Evolutionary conservation across 2,329 filamentous ascomycete genomes (phyloP).

Genomic region (Fusarium avenaceum): DNA sequence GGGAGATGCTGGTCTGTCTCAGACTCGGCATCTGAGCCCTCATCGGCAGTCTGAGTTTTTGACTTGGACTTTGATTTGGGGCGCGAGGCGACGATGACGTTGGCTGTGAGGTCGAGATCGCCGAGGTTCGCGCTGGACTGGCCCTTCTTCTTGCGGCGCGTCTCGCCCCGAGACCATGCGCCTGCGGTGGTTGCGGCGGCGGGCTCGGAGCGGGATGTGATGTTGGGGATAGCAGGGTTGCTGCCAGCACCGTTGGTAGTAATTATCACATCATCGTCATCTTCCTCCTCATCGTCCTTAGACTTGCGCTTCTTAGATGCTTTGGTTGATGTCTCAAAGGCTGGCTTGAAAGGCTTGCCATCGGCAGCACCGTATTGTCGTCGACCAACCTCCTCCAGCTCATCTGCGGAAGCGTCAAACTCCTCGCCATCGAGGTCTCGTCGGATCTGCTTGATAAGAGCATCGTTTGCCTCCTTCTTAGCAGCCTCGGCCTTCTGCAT

Average conservation of each 20-base stretch:
- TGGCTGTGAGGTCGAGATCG: conserved; percentile 59
- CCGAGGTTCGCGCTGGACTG: conserved; percentile 48
- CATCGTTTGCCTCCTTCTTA: conserved; percentile 84
- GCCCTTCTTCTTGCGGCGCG: conserved; percentile 58
- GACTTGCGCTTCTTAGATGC: conserved; percentile 50
- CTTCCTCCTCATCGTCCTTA: conserved; percentile 42
- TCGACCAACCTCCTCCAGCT: conserved; percentile 74
- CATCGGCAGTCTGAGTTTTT: conserved; percentile 47
- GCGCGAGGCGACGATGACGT: conserved; percentile 51
- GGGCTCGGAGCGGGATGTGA: conserved; percentile 36
- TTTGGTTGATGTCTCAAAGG: conserved; percentile 50
- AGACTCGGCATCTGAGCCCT: conserved; percentile 54
- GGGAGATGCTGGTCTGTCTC: conserved; percentile 67
- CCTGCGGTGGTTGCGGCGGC: conserved; percentile 51
- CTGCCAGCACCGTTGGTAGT: conserved; percentile 41
- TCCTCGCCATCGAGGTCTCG: conserved; percentile 77
- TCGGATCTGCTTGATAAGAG: conserved; percentile 76
- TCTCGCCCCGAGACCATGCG: conserved; percentile 59
- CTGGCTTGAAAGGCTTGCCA: conserved; percentile 51
- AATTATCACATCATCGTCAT: conserved; percentile 49
- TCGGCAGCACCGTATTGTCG: conserved; percentile 72
- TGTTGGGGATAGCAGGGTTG: conserved; percentile 41
- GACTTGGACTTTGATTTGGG: conserved; percentile 51
- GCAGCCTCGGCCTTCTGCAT: conserved; percentile 91
- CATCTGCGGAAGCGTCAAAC: conserved; percentile 64